phyloP scores from a whole-genome alignment of 2,329 filamentous ascomycete genomes.

The Aspergillus amoenus region DNA sequence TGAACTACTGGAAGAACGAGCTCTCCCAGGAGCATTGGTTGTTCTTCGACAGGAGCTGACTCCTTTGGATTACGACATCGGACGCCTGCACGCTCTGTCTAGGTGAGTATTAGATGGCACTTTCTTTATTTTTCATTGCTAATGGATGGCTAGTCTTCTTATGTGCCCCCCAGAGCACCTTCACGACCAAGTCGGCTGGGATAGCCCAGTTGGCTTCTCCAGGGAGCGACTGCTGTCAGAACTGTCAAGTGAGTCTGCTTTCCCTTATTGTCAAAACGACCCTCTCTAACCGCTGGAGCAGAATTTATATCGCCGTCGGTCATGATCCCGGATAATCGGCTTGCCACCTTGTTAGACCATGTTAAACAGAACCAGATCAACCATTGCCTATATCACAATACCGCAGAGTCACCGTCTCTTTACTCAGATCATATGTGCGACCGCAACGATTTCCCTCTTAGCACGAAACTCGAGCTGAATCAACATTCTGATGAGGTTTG shows the following conservation, averaged over 20 bases:
- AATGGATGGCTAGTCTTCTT: constrained; percentile 60
- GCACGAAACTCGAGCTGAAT: constrained; percentile 67
- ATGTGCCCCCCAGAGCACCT: constrained; percentile 86
- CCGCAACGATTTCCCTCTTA: constrained; percentile 72
- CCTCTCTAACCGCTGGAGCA: constrained; percentile 34
- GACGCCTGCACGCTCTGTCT: constrained; percentile 77
- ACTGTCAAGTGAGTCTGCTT: constrained; percentile 67
- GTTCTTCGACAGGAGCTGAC: constrained; percentile 88
- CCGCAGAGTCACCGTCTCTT: constrained; percentile 71
- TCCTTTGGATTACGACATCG: constrained; percentile 75
- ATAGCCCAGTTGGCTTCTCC: constrained; percentile 74
- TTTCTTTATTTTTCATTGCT: neutral
- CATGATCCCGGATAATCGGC: constrained; percentile 90
- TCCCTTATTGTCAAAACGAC: neutral
- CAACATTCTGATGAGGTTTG: constrained; percentile 83
- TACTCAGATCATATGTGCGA: constrained; percentile 89
- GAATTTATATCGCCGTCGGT: constrained; percentile 91
- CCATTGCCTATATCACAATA: constrained; percentile 86
- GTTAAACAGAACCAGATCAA: constrained; percentile 82
- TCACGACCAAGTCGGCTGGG: constrained; percentile 76
- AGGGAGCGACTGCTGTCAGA: constrained; percentile 74
- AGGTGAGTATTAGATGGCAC: constrained; percentile 48
- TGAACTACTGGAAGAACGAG: constrained; percentile 76
- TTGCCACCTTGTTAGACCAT: constrained; percentile 77
- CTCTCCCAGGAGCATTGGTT: constrained; percentile 70